phyloP scores from a whole-genome alignment of 495 filamentous ascomycete genomes.

The Tuber aestivum region DNA sequence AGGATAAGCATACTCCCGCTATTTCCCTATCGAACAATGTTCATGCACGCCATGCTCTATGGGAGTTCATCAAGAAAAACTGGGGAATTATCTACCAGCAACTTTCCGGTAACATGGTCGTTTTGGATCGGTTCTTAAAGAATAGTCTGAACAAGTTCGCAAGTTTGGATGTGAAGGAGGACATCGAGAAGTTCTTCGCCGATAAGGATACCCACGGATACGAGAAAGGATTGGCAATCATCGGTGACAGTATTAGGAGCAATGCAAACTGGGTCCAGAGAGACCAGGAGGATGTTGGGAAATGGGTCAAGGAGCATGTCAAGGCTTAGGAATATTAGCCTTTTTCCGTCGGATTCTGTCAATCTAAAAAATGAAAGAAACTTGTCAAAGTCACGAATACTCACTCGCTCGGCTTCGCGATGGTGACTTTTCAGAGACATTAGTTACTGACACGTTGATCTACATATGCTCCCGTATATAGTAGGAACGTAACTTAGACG shows the following conservation, averaged over 20 bases:
- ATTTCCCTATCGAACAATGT: conserved; percentile 65
- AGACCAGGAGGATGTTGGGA: conserved; percentile 60
- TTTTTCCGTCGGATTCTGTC: background rate
- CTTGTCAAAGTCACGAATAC: background rate
- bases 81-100: conserved; percentile 64
- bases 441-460: background rate
- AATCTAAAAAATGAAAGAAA: background rate
- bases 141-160: conserved; percentile 71
- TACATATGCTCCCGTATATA: background rate
- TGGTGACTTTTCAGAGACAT: background rate
- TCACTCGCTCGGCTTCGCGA: background rate
- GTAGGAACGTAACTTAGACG: background rate
- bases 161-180: conserved; percentile 59
- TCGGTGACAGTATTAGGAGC: conserved; percentile 70
- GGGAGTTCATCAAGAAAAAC: conserved; percentile 75
- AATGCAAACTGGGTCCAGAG: conserved; percentile 71
- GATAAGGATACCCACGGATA: conserved; percentile 74
- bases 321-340: background rate
- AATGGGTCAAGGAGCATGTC: conserved; percentile 62
- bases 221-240: conserved; percentile 69
- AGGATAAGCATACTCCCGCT: conserved; percentile 79
- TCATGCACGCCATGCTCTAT: conserved; percentile 62
- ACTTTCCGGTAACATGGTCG: conserved; percentile 72
- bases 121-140: conserved; percentile 80
- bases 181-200: conserved; percentile 78